Evolutionary conservation across 176 grass and related monocot species (phyloP).

Genomic region (Coix lacrymajobi): DNA sequence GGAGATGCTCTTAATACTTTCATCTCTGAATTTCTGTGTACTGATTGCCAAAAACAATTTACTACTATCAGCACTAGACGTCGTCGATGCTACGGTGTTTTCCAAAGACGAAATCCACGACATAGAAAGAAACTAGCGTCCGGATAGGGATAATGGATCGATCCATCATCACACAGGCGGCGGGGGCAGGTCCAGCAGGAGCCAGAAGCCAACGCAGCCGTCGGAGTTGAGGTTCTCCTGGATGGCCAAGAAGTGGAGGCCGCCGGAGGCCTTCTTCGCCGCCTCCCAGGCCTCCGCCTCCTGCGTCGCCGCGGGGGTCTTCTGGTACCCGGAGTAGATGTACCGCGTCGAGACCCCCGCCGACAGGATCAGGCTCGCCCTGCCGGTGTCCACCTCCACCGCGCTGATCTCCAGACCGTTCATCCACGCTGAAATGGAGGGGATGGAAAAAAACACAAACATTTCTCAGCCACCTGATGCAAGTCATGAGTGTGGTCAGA

Average conservation of each 20-base stretch:
- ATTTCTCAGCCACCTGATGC: too few species aligned
- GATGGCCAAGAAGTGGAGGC: slow-evolving; percentile 87
- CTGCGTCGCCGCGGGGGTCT: slow-evolving; percentile 69
- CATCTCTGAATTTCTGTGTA: not conserved
- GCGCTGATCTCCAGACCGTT: slow-evolving; percentile 80
- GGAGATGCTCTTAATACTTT: too few species aligned
- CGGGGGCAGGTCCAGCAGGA: slow-evolving; percentile 81
- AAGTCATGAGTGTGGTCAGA: too few species aligned
- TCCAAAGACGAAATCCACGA: not conserved
- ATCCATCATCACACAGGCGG: slow-evolving; percentile 62
- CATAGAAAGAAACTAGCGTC: not conserved
- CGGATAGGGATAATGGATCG: not conserved
- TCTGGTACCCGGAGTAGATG: slow-evolving; percentile 78
- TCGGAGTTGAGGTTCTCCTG: slow-evolving; percentile 89
- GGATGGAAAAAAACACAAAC: not conserved
- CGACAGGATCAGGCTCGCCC: slow-evolving; percentile 61
- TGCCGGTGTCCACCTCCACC: slow-evolving; percentile 56
- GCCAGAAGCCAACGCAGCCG: slow-evolving; percentile 84
- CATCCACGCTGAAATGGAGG: slow-evolving; percentile 71
- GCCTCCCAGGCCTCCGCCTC: slow-evolving; percentile 98
- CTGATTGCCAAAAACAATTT: not conserved
- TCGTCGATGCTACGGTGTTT: slow-evolving; percentile 4
- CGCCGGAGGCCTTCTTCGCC: slow-evolving; percentile 73
- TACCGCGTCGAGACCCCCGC: slow-evolving; percentile 84
- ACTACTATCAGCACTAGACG: slow-evolving; percentile 12